Percentiles rank a stretch among this genome's conserved stretches.
Conservation (phyloP, 31 red algal species). For the Porphyra umbilicalis region DNA sequence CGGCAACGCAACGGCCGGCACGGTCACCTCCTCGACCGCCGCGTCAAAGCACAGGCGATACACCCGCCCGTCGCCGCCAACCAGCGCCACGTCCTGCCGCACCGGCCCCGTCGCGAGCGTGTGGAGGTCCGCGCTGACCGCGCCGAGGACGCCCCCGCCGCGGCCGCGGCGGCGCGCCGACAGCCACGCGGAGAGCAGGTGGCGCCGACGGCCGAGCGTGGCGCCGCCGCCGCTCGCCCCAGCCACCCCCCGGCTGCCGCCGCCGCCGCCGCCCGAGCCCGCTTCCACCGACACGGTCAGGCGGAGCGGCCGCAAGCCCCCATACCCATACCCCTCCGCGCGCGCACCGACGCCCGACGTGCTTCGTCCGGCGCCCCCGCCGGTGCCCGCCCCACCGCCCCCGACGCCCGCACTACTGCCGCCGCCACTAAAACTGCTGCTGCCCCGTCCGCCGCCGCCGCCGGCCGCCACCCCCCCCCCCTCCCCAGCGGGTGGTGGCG, state of each 20-base stretch:
- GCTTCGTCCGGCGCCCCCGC: background rate
- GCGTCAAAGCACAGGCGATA: background rate
- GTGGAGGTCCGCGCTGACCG: background rate
- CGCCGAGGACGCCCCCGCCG: background rate
- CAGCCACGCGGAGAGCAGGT: background rate
- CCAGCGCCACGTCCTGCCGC: background rate
- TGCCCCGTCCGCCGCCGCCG: no score
- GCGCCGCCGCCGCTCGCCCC: background rate
- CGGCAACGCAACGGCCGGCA: background rate
- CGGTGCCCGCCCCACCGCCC: background rate
- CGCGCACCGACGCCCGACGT: background rate
- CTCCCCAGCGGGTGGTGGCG: background rate
- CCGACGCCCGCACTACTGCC: background rate
- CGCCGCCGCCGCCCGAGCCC: background rate
- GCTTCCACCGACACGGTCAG: background rate
- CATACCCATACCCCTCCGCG: background rate
- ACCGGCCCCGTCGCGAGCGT: constrained; percentile 6
- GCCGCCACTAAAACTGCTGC: background rate
- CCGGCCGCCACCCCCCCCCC: no score
- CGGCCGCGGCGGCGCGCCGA: background rate
- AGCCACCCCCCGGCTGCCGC: no score
- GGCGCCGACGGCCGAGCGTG: background rate
- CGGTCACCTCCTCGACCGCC: background rate
- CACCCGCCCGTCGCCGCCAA: background rate
- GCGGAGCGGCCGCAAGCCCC: background rate